Conservation (phyloP, 169 alveolate genomes). For the Eimeria necatrix region DNA sequence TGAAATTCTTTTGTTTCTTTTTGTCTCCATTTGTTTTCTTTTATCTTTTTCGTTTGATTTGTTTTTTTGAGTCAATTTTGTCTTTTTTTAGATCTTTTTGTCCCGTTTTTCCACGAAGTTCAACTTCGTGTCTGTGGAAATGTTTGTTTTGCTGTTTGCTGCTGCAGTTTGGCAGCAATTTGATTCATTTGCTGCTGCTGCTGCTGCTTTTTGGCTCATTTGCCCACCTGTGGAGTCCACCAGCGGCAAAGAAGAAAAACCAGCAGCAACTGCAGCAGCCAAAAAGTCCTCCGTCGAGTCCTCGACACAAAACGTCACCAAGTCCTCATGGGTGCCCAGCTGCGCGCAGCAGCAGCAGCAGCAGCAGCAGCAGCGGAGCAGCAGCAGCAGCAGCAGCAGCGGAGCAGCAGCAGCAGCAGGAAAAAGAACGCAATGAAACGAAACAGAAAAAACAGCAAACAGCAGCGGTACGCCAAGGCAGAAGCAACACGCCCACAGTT, state of each 20-base stretch:
- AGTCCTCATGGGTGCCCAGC: slow-evolving; percentile 7
- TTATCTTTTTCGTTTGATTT: neutral
- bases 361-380: neutral
- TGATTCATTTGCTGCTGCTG: neutral
- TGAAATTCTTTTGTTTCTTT: neutral
- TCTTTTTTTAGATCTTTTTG: neutral
- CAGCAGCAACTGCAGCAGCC: neutral
- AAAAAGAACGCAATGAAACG: neutral
- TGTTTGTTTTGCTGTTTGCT: neutral
- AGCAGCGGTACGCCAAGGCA: neutral
- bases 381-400: slow-evolving; percentile 23
- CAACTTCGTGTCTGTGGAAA: neutral
- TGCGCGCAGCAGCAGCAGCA: slow-evolving; percentile 14
- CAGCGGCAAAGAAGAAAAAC: neutral
- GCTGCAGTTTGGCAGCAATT: neutral
- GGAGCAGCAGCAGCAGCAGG: neutral
- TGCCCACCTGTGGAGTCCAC: neutral
- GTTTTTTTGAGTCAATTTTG: neutral
- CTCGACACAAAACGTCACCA: slow-evolving; percentile 7
- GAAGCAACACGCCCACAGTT: neutral
- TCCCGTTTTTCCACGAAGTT: neutral
- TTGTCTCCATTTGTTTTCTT: neutral
- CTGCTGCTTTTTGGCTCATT: neutral
- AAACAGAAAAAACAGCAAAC: neutral
- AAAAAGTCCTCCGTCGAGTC: slow-evolving; percentile 15